phyloP scores from a whole-genome alignment of 805 yeast genomes.

The Candida takata region DNA sequence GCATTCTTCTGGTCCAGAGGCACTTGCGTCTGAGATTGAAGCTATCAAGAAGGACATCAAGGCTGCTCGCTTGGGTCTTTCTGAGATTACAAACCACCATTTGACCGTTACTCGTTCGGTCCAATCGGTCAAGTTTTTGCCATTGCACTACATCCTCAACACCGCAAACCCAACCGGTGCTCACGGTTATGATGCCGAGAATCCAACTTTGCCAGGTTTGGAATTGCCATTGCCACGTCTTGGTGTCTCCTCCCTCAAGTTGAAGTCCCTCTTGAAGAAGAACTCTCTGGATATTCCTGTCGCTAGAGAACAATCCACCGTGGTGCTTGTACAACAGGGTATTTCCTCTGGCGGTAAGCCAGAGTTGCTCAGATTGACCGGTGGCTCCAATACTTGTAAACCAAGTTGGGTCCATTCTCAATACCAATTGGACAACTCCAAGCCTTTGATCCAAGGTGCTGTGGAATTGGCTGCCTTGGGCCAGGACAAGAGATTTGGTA shows the following conservation, averaged over 20 bases:
- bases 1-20: constrained; percentile 22
- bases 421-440: constrained; percentile 50
- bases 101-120: constrained; percentile 70
- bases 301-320: constrained; percentile 76
- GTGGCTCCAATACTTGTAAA: constrained; percentile 59
- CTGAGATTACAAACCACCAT: constrained; percentile 75
- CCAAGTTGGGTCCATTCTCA: constrained; percentile 89
- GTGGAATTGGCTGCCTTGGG: constrained; percentile 50
- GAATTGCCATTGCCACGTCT: constrained; percentile 71
- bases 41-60: constrained; percentile 48
- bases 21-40: constrained; percentile 30
- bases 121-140: constrained; percentile 64
- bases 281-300: constrained; percentile 47
- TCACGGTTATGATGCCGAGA: constrained; percentile 58
- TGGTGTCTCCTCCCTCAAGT: constrained; percentile 62
- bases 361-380: constrained; percentile 73
- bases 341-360: constrained; percentile 33
- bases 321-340: constrained; percentile 46
- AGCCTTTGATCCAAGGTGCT: constrained; percentile 36
- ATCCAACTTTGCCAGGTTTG: constrained; percentile 63
- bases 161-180: constrained; percentile 61
- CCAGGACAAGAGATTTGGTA: constrained; percentile 65
- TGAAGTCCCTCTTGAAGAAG: constrained; percentile 52
- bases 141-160: constrained; percentile 57
- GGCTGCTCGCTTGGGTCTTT: constrained; percentile 64